Evolutionary conservation across 208 protist species (phyloP).

Genomic region (Wallacemonas sp.): DNA sequence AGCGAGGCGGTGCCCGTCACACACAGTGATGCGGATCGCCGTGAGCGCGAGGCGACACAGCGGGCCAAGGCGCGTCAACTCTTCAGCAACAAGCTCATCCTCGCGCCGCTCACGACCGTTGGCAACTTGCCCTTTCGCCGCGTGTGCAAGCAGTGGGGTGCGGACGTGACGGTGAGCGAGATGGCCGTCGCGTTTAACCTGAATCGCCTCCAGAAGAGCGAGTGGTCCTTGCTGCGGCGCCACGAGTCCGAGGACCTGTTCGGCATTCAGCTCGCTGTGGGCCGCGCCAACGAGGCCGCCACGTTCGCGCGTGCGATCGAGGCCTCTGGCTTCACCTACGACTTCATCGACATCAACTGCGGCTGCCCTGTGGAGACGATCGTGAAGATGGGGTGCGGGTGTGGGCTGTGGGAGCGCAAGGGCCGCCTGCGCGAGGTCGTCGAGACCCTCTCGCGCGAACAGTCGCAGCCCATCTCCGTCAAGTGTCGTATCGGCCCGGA

Average conservation of each 20-base stretch:
- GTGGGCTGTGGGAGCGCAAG: conserved; percentile 83
- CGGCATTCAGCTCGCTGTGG: conserved; percentile 93
- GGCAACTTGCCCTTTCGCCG: conserved; percentile 98
- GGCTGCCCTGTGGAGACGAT: conserved; percentile 96
- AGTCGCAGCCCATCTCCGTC: conserved; percentile 82
- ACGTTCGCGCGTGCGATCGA: conserved; percentile 70
- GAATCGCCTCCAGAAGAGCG: conserved; percentile 76
- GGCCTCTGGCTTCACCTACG: conserved; percentile 77
- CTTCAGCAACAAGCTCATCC: conserved; percentile 91
- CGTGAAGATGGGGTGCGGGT: conserved; percentile 84
- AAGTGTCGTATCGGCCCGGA: conserved; percentile 92
- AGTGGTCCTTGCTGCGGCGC: conserved; percentile 94
- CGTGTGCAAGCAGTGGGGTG: conserved; percentile 91
- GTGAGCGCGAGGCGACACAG: conserved; percentile 38
- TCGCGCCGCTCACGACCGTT: conserved; percentile 97
- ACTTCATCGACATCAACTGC: conserved; percentile 97
- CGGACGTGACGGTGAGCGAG: conserved; percentile 95
- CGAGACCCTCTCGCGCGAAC: conserved; percentile 45
- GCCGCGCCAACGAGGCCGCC: conserved; percentile 52
- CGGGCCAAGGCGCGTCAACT: conserved; percentile 45
- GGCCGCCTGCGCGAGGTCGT: conserved; percentile 80
- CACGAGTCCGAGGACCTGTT: conserved; percentile 95
- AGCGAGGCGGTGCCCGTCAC: conserved; percentile 6
- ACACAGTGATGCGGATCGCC: conserved; percentile 30
- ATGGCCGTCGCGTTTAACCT: conserved; percentile 94